These are phyloP conservation scores for Cercis canadensis DNA, from an alignment of 306 rosid genomes.

Conservation along the genomic window DNA sequence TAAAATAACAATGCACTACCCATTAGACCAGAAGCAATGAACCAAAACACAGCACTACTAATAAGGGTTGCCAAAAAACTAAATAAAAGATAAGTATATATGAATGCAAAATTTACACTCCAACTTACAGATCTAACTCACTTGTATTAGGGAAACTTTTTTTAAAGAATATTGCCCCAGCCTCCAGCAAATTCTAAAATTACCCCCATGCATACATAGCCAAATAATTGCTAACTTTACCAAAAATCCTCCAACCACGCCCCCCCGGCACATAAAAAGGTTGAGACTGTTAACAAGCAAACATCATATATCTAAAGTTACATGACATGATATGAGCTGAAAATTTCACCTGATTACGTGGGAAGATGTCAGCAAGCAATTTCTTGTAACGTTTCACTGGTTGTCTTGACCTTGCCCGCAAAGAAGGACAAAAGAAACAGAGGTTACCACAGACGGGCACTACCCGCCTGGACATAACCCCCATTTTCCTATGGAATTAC, in stretches of 20 bases:
- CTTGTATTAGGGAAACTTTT: not conserved
- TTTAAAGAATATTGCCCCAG: constrained; percentile 2
- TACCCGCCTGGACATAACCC: constrained; percentile 99
- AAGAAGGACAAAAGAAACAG: constrained; percentile 86
- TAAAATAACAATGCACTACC: constrained; percentile 1
- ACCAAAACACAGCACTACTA: constrained; percentile 13
- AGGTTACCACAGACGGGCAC: constrained; percentile 93
- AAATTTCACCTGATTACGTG: constrained; percentile 75
- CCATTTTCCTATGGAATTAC: constrained; percentile 59
- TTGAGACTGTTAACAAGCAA: too few species aligned
- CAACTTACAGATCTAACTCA: constrained; percentile 11
- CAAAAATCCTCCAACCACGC: too few species aligned
- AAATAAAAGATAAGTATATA: not conserved
- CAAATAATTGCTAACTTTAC: too few species aligned
- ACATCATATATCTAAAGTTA: not conserved
- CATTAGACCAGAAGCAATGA: constrained; percentile 21
- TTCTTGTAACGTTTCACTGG: constrained; percentile 96
- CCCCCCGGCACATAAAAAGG: too few species aligned
- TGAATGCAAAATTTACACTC: not conserved
- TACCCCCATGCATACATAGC: constrained; percentile 13
- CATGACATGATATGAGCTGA: constrained; percentile 7
- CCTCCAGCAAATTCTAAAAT: constrained; percentile 7
- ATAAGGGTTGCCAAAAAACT: constrained; percentile 30
- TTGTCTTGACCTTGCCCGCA: constrained; percentile 92
- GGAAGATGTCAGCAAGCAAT: constrained; percentile 82